These are phyloP conservation scores for Mycena leptocephala DNA, from an alignment of 768 basidiomycete genomes.

Conservation along the genomic window DNA sequence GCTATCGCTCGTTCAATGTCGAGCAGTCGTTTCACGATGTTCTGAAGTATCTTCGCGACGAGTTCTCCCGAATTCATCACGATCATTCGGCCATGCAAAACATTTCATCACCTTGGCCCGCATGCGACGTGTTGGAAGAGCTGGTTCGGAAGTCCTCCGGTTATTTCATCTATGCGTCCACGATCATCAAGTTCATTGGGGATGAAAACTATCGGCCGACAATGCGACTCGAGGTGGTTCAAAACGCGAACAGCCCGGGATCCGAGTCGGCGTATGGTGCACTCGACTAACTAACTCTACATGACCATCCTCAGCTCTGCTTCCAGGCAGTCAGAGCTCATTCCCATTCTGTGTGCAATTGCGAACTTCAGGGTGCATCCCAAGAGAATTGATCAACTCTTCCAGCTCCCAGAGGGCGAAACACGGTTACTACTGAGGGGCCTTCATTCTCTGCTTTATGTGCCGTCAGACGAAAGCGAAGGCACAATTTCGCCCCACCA, in stretches of 20 bases:
- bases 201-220: background rate
- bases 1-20: background rate
- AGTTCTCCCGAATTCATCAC: too few relatives aligned
- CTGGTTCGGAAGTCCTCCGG: background rate
- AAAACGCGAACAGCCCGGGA: background rate
- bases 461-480: background rate
- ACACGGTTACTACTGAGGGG: background rate
- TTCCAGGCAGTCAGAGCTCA: too few relatives aligned
- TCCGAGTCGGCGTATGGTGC: too few relatives aligned
- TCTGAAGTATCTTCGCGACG: background rate
- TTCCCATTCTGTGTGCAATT: background rate
- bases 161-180: too few relatives aligned
- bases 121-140: background rate
- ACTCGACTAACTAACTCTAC: too few relatives aligned
- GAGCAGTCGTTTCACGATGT: background rate
- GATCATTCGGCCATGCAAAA: background rate
- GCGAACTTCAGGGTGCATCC: background rate
- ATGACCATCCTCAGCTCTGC: too few relatives aligned
- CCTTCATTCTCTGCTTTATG: background rate
- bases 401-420: background rate
- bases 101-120: background rate
- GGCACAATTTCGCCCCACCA: background rate
- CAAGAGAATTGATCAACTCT: background rate
- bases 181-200: too few relatives aligned
- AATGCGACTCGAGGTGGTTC: too few relatives aligned